Base-by-base conservation (phyloP, 2,329 filamentous ascomycete species). In the Arthroderma uncinatum region DNA sequence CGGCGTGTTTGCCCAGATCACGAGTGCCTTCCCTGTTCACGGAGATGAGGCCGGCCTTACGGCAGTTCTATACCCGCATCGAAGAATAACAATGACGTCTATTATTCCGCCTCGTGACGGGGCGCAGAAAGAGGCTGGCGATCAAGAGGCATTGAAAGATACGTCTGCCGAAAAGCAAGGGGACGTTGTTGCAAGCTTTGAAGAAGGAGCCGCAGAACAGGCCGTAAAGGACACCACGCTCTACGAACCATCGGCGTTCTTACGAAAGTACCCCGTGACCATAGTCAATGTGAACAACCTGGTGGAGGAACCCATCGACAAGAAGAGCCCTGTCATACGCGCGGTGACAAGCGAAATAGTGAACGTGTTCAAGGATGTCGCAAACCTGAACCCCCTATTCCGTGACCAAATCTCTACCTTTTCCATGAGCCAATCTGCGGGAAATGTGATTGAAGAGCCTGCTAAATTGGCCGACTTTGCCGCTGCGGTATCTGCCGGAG, bases 321-420 rank as follows among this genome's bases (percentile, higher is more conserved):
- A 89, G 67, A 94, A 92, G 73, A 93, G 87, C 66, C 85, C 86
- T 16, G 84, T 93, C 34, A 90, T 97, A 59, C 85, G 89, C 57
- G 93, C 93, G 10, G 84, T 98, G 48, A 93, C 92, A 53, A 95
- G 92, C 67, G 94, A 98, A 74, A 97, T 98, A 60, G 90, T 98
- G 69, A 97, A 96, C 70, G 93, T 95, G 0, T 97, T 96, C 78
- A 97, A 96, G 74, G 91, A 97, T 70, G 89, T 98, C 56, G 92
- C 92, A 8, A 86, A 84, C 47, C 83, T 96, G 73, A 98, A 97
- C 74, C 89, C 87, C 59, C 79, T 98, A 19, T 98, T 98, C 79
- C 83, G 92, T 58, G 93, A 98, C 67, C 93, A 98, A 68, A 95
- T 98, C 57, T 95, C 91, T 0, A 95, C 92, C 1, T 98, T 97